phyloP scores from a whole-genome alignment of 345 rosid genomes.

The Boechera stricta region DNA sequence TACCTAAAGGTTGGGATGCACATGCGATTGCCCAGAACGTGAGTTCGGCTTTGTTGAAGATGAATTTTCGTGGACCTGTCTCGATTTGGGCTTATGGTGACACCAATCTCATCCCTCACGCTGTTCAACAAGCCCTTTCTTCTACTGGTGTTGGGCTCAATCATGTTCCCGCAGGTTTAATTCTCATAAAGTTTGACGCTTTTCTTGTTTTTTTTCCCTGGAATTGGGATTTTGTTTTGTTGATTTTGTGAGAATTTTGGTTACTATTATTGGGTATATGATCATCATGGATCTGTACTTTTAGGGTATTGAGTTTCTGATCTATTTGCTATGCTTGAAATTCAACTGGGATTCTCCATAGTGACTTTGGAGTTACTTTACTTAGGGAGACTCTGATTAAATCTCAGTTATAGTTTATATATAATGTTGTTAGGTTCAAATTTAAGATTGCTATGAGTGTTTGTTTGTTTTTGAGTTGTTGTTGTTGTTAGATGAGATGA shows the following conservation, averaged over 20 bases:
- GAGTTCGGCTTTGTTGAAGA: constrained; percentile 66
- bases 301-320: background rate
- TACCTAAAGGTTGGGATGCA: constrained; percentile 69
- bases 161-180: constrained; percentile 85
- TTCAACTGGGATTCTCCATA: background rate
- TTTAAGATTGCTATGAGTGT: background rate
- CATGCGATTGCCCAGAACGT: constrained; percentile 75
- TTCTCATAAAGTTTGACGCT: background rate
- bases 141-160: constrained; percentile 85
- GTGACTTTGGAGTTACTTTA: background rate
- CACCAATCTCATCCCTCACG: constrained; percentile 60
- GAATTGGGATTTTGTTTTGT: background rate
- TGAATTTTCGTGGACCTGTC: constrained; percentile 75
- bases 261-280: no score
- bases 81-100: constrained; percentile 89
- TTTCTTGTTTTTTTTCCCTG: background rate
- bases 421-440: no score
- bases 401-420: background rate
- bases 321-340: background rate
- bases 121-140: constrained; percentile 77
- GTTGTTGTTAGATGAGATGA: background rate
- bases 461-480: background rate
- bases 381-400: background rate
- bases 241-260: background rate
- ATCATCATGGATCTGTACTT: background rate